Conservation (phyloP, 208 protist species). For the Trypanosoma caninum region DNA sequence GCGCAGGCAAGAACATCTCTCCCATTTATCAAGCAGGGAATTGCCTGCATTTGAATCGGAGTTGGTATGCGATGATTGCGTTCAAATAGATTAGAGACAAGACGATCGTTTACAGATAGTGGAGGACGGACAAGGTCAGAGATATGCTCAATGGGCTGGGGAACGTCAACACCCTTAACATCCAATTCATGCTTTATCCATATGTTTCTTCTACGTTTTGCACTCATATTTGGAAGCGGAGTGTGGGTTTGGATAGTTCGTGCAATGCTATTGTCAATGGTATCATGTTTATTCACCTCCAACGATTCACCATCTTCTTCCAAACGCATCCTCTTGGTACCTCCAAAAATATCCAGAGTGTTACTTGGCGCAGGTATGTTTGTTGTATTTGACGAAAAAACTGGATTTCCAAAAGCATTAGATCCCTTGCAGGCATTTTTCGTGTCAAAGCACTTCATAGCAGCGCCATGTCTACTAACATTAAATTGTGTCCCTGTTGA, state of each 20-base stretch:
- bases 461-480: conserved; percentile 37
- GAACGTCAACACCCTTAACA: conserved; percentile 72
- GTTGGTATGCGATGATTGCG: conserved; percentile 91
- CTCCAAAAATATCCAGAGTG: conserved; percentile 57
- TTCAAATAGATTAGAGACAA: conserved; percentile 81
- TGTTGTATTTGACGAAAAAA: conserved; percentile 6
- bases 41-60: conserved; percentile 97
- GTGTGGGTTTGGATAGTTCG: conserved; percentile 19
- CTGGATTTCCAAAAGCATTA: neutral
- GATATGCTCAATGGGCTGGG: conserved; percentile 82
- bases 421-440: conserved; percentile 16
- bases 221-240: conserved; percentile 67
- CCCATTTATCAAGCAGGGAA: conserved; percentile 88
- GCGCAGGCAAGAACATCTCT: conserved; percentile 89
- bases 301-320: neutral
- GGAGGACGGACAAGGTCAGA: conserved; percentile 79
- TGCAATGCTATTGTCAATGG: neutral
- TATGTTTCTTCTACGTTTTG: conserved; percentile 76
- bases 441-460: conserved; percentile 57
- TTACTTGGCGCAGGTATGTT: conserved; percentile 39
- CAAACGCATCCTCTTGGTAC: neutral
- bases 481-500: conserved; percentile 64
- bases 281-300: neutral
- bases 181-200: conserved; percentile 80
- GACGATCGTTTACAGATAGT: conserved; percentile 60